phyloP scores from a whole-genome alignment of 164 flowering plant genomes.

The Paratinospora sagittata region DNA sequence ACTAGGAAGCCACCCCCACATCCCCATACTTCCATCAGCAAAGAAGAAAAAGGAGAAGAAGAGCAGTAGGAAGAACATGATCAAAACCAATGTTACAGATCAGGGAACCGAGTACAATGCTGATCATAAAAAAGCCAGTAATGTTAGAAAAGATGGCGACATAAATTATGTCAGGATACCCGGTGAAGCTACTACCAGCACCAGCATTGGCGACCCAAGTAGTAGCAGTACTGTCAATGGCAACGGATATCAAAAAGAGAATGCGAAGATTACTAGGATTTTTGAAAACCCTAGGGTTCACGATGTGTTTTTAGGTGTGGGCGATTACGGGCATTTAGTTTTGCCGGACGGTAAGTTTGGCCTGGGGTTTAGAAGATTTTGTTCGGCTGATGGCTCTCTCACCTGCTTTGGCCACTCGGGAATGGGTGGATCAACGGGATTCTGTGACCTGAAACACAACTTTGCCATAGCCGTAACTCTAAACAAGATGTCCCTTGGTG shows the following conservation, averaged over 20 bases:
- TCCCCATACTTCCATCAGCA: constrained; percentile 55
- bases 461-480: constrained; percentile 83
- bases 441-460: constrained; percentile 53
- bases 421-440: constrained; percentile 92
- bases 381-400: constrained; percentile 39
- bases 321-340: constrained; percentile 52
- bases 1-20: constrained; percentile 83
- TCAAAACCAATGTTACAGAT: background rate
- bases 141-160: constrained; percentile 9
- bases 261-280: constrained; percentile 22
- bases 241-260: background rate
- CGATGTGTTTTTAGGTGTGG: constrained; percentile 76
- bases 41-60: constrained; percentile 29
- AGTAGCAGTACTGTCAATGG: background rate
- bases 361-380: constrained; percentile 65
- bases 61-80: constrained; percentile 18
- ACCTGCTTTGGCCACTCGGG: constrained; percentile 85
- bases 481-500: constrained; percentile 80
- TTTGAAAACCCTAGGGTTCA: constrained; percentile 55
- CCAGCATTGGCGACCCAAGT: constrained; percentile 10
- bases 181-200: constrained; percentile 9
- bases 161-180: constrained; percentile 22
- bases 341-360: constrained; percentile 66
- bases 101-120: background rate
- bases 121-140: constrained; percentile 10